Base-by-base conservation (phyloP, 768 basidiomycete species). In the Rhodosporidiobolus odoratus region DNA sequence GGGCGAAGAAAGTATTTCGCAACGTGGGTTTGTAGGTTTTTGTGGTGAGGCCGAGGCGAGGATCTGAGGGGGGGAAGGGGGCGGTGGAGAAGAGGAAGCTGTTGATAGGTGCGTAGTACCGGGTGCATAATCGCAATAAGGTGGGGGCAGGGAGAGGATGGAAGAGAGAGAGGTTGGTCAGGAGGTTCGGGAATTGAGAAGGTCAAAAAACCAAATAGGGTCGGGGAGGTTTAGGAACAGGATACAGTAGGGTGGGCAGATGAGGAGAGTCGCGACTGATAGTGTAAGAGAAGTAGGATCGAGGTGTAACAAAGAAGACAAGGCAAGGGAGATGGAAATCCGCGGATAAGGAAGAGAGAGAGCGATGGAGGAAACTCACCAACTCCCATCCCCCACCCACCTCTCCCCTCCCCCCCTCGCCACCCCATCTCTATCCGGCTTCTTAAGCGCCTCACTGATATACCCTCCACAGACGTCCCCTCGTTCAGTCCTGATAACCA, bases 321-420 rank as follows among this genome's bases (percentile, higher is more conserved):
- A 43, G 21, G 35, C 57, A n/a, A 32, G 16, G 41, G 38, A 34
- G 30, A 7, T 4, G 30, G 34, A 59, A 61, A 5, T 25, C 16
- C 35, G 41, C 53, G 45, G 35, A 1, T 38, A 8, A 19, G 37
- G 8, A 25, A 0, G 32, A 37, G 32, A n/a, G 56, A 34, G 21
- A 41, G 47, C 35, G 34, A 27, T 16, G 34, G 52, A 23, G 35
- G 27, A 58, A 8, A 68, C 77, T 12, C 69, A 88, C 90, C 90
- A 90, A 75, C 94, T 93, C 12, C 94, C 94, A 64, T 88, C 88
- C 0, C 95, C 95, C 76, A 88, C 92, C 79, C 92, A 95, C 5
- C 84, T 32, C 65, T 58, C 38, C 35, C 7, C 17, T 13, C 43
- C 25, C 9, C 41, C 10, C 64, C 37, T n/a, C n/a, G n/a, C 56